Evolutionary conservation across 1,139 yeast genomes (phyloP), one percentile per base, ranked within the genome.

Genomic region (Suhomyces choctaworum): DNA sequence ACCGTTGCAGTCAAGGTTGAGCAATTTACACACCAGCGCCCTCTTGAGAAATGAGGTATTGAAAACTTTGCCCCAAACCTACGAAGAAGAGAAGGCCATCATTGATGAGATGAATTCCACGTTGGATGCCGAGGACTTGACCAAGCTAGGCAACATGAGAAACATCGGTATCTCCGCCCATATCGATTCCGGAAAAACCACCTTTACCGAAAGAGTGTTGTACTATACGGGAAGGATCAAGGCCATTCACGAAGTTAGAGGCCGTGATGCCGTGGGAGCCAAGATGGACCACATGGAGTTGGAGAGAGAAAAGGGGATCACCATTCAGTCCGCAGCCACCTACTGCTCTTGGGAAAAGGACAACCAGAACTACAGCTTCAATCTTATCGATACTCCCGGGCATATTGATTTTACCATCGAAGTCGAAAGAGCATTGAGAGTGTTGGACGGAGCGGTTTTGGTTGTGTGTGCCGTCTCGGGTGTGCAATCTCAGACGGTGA

Each of bases 381-480:
- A 56, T 46, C 52, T 56, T 51, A 56, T 56, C 32, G 62, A 56
- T 32, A 56, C 62, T 7, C 62, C 62, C 0, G 62, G 62, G 23
- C 98, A 92, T 60, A 92, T 92, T 66, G 98, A 92, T 64, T 92
- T 92, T 72, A 92, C 98, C 38, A 92, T 92, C 55, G 98, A 92
- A 66, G 98, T 92, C 33, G 98, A 92, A 69, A 81, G 98, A 59
- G 98, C 98, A 10, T 71, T 92, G 62, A 77, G 98, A 62, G 98
- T 92, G 33, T 71, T 92, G 46, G 98, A 92, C 62, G 98, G 98
- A 64, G 98, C 98, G 25, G 97, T 92, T 33, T 74, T 92, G 46
- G 97, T 92, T 37, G 97, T 92, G 15, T 92, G 98, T 75, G 97
- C 98, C 11, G 98, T 92, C 37, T 80, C 95, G 21, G 98, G 98